Conservation (phyloP, 306 rosid genomes). For the Cicer chorassanicum region DNA sequence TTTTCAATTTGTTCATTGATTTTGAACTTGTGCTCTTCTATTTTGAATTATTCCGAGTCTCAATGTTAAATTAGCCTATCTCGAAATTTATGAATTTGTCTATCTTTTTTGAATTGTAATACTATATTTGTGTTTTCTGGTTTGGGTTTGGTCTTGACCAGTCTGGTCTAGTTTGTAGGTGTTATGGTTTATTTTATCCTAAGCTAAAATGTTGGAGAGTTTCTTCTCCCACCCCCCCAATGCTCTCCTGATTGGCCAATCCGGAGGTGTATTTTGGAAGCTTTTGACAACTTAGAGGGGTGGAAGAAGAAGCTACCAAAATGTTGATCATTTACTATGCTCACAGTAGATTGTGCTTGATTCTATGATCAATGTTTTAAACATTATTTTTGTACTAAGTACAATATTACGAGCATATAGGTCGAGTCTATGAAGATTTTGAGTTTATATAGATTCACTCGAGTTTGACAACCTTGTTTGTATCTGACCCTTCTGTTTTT, state of each 20-base stretch:
- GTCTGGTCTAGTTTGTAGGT: background rate
- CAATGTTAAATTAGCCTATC: background rate
- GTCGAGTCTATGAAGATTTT: background rate
- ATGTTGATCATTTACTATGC: background rate
- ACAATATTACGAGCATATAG: background rate
- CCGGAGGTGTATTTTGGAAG: no score
- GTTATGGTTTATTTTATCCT: background rate
- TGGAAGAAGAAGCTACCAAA: background rate
- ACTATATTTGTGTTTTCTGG: background rate
- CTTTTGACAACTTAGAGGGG: no score
- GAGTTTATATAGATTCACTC: background rate
- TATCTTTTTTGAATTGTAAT: background rate
- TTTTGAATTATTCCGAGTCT: no score
- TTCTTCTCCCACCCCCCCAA: no score
- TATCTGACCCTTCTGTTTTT: conserved; percentile 4
- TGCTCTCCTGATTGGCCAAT: no score
- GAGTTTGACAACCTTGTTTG: background rate
- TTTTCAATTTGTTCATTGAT: conserved; percentile 1
- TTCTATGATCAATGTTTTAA: background rate
- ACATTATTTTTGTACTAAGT: background rate
- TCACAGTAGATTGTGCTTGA: background rate
- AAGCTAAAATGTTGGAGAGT: background rate
- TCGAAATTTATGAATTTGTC: background rate
- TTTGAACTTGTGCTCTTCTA: background rate
- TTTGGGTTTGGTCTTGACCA: background rate